These are phyloP conservation scores for Cenchrus purpureus DNA, from an alignment of 176 grass and related monocot genomes.

Conservation along the genomic window DNA sequence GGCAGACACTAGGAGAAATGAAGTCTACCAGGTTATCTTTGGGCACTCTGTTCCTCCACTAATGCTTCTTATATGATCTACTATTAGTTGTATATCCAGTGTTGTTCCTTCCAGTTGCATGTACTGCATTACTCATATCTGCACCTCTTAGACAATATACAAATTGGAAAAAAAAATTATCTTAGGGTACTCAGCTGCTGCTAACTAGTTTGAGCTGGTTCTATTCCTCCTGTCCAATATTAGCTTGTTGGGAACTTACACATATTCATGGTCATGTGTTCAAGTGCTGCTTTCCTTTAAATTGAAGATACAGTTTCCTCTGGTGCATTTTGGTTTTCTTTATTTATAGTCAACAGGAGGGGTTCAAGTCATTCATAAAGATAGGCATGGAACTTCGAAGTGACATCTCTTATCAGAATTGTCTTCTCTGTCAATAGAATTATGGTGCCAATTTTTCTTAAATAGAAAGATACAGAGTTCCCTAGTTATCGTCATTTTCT, in stretches of 20 bases:
- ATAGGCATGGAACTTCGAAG: not conserved
- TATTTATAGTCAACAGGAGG: not conserved
- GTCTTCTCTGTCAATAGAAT: not conserved
- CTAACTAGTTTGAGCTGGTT: not conserved
- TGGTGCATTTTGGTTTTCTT: not conserved
- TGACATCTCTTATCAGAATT: not conserved
- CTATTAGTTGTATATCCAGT: not conserved
- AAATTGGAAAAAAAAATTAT: not conserved
- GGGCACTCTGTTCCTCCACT: not conserved
- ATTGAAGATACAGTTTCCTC: not conserved
- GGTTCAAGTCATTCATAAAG: not conserved
- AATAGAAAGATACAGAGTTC: not conserved
- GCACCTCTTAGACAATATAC: not conserved
- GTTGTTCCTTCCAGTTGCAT: not conserved
- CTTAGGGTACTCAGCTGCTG: not conserved
- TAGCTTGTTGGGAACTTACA: not conserved
- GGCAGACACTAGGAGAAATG: conserved; percentile 6
- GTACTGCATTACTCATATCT: not conserved
- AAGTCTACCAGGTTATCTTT: not conserved
- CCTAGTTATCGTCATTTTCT: no score
- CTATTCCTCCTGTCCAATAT: not conserved
- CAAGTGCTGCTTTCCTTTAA: not conserved
- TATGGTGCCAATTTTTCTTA: not conserved
- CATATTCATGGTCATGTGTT: not conserved
- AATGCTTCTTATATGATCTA: not conserved